Evolutionary conservation across 169 alveolate genomes (phyloP), one percentile per base, ranked within the genome.

Genomic region (Plasmodium gallinaceum): DNA sequence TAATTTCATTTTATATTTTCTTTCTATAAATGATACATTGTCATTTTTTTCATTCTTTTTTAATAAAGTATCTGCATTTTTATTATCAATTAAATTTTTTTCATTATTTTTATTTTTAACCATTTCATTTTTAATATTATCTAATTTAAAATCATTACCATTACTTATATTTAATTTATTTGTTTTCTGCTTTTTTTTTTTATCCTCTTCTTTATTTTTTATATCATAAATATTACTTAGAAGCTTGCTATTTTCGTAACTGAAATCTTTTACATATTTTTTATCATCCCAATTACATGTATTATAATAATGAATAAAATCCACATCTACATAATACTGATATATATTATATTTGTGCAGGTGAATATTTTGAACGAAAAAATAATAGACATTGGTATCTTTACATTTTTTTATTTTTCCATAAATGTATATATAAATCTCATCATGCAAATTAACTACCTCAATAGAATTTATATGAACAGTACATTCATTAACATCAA

Each of bases 301-400:
- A 26, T 68, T 57, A 48, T 83, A 83, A 10, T 83, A 83, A 10
- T 83, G 91, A 16, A 83, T 9, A 54, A 83, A 83, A 46, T 83
- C 91, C 0, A 83, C 73, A 45, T 68, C 91, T n/a, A 83, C 91
- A 71, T 83, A 83, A 45, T 83, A 83, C 64, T 83, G 80, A 39
- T 71, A 83, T 3, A 60, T 51, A 43, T 58, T 83, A 32, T 83
- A 68, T 61, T 83, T 83, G 10, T 83, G 91, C 18, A 83, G 9
- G 22, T 69, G 91, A 32, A 83, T 83, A 24, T 83, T 83, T 22
- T 83, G 91, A 12, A 83, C 62, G 57, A 83, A 83, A 42, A 22
- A 68, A 57, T 83, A 60, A 46, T 54, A 83, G 0, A 68, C 39
- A 2, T 83, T 83, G 1, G 80, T 68, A 42, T 12, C 18, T 83